Evolutionary conservation across 2,329 filamentous ascomycete species (phyloP).

Genomic region (Xylaria sp.): DNA sequence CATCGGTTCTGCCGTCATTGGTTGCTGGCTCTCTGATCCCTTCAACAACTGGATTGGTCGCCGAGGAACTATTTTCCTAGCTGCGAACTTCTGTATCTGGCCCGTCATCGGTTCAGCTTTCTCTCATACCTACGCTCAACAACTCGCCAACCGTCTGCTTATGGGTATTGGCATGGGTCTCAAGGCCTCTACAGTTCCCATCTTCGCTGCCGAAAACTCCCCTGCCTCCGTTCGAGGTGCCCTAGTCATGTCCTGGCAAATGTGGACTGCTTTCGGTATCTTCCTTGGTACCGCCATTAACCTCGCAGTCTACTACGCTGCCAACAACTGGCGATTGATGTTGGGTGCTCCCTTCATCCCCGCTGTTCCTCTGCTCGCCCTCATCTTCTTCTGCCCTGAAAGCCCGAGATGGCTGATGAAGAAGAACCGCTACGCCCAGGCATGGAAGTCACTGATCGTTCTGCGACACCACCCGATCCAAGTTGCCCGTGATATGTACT

Average conservation of each 20-base stretch:
- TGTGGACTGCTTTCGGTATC: conserved; percentile 72
- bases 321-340: conserved; percentile 55
- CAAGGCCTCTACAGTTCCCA: conserved; percentile 77
- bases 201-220: conserved; percentile 80
- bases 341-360: conserved; percentile 70
- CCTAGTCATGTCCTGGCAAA: conserved; percentile 85
- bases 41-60: conserved; percentile 71
- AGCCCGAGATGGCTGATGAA: conserved; percentile 75
- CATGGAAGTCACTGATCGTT: conserved; percentile 65
- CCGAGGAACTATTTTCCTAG: conserved; percentile 74
- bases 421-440: conserved; percentile 70
- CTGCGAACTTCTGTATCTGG: conserved; percentile 77
- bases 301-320: conserved; percentile 58
- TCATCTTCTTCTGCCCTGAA: conserved; percentile 75
- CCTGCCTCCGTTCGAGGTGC: conserved; percentile 77
- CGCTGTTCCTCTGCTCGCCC: conserved; percentile 65
- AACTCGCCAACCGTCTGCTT: conserved; percentile 76
- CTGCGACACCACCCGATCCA: conserved; percentile 67
- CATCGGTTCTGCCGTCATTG: conserved; percentile 59
- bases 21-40: conserved; percentile 70
- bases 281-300: conserved; percentile 71
- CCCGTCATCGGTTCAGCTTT: conserved; percentile 78
- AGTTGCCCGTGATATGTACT: conserved; percentile 71
- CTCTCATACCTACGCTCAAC: conserved; percentile 76
- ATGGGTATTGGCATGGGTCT: conserved; percentile 83